These are phyloP conservation scores for Camptophora hylomeconis DNA, from an alignment of 2,329 filamentous ascomycete genomes.

Conservation along the genomic window DNA sequence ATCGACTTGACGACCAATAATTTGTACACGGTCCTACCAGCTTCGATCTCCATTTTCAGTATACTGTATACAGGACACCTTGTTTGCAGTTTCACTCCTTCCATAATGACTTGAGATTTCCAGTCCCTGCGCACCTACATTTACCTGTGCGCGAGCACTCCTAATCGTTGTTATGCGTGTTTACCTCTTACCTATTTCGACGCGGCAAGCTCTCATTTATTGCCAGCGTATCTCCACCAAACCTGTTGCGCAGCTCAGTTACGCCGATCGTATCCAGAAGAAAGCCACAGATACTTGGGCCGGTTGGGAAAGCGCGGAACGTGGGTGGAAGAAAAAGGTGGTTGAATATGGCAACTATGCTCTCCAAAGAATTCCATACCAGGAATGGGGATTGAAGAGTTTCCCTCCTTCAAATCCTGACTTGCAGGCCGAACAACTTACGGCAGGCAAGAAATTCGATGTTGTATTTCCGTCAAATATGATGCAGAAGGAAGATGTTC, in stretches of 20 bases:
- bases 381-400: slow-evolving; percentile 97
- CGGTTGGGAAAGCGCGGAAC: slow-evolving; percentile 71
- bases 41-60: too few relatives aligned
- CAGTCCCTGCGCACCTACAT: not conserved
- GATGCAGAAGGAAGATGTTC: slow-evolving; percentile 51
- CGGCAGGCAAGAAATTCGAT: slow-evolving; percentile 52
- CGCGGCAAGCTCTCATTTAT: slow-evolving; percentile 80
- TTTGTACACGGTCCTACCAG: too few relatives aligned
- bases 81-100: not conserved
- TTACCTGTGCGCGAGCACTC: slow-evolving; percentile 2
- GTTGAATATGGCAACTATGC: slow-evolving; percentile 77
- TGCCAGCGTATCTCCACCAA: slow-evolving; percentile 60
- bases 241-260: slow-evolving; percentile 40
- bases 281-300: slow-evolving; percentile 71
- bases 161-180: slow-evolving; percentile 60
- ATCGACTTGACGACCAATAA: too few relatives aligned
- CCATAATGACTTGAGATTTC: slow-evolving; percentile 1
- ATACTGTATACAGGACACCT: not conserved
- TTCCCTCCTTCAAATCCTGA: slow-evolving; percentile 67
- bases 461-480: slow-evolving; percentile 64
- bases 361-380: slow-evolving; percentile 77
- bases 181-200: slow-evolving; percentile 86
- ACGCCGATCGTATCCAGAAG: slow-evolving; percentile 55
- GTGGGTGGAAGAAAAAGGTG: slow-evolving; percentile 77
- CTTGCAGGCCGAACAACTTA: slow-evolving; percentile 49